Base-by-base conservation (phyloP, 2,329 filamentous ascomycete species). In the Emydomyces testavorans region DNA sequence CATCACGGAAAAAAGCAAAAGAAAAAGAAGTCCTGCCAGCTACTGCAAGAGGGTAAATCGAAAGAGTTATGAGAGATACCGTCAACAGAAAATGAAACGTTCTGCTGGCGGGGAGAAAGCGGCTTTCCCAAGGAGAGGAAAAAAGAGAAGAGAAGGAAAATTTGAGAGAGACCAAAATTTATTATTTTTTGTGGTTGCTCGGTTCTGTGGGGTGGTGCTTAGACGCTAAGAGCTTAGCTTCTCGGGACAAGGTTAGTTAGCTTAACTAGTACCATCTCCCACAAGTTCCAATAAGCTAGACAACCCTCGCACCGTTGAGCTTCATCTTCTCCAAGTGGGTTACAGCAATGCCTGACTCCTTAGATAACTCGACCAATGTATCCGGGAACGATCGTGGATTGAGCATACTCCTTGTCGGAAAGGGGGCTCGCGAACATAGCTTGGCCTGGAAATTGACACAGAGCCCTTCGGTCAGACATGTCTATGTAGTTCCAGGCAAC, bases 21-120 rank as follows among this genome's bases (percentile, higher is more conserved):
- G 10, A 42, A 31, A 28, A 21, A 18, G 23, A 29, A 46, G 24
- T 40, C 28, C 37, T 37, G 32, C 36, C 40, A 23, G 29, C 15
- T 26, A 46, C n/a, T 54, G 50, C 52, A 18, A 34, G 49, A 54
- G 43, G 53, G 54, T 40, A 50, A 56, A 54, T 53, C 53, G 44
- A 29, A 51, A 54, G 52, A 42, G 49, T 46, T 53, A 54, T 58
- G 60, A 56, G 55, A 53, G 57, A 62, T 60, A 63, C 61, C 68
- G 69, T 65, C 71, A 68, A 70, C 65, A 66, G 61, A 65, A 56
- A 61, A 59, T 55, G 57, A 68, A 67, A 66, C 63, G 65, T 67
- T 65, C 64, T 70, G 70, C 70, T 73, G 74, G 75, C 74, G 76
- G 76, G 76, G 72, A 72, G 74, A 76, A 74, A 70, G 68, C 63